Evolutionary conservation across 164 flowering plant species (phyloP).

Genomic region (Saururus chinensis): DNA sequence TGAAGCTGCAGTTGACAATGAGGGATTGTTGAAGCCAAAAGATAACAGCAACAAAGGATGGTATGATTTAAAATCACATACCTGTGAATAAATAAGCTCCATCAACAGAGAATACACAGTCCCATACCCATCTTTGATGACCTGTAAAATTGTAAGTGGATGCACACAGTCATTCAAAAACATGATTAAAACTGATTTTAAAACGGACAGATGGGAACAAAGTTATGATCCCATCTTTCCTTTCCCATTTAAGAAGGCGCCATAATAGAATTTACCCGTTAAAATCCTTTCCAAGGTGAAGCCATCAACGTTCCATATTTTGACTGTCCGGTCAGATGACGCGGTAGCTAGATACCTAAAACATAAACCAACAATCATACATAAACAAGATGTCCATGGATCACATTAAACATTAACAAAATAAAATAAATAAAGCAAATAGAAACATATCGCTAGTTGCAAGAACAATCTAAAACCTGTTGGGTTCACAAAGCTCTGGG

Average conservation of each 20-base stretch:
- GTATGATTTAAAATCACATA: slow-evolving; percentile 7
- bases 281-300: slow-evolving; percentile 81
- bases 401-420: neutral
- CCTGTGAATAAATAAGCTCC: slow-evolving; percentile 98
- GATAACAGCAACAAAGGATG: neutral
- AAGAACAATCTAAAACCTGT: slow-evolving; percentile 29
- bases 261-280: slow-evolving; percentile 29
- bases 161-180: neutral
- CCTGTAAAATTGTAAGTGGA: slow-evolving; percentile 24
- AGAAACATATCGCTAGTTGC: neutral
- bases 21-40: neutral
- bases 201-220: neutral
- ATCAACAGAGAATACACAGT: slow-evolving; percentile 90
- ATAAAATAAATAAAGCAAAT: neutral
- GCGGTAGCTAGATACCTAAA: slow-evolving; percentile 90
- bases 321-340: slow-evolving; percentile 87
- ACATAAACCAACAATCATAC: neutral
- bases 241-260: no score
- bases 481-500: slow-evolving; percentile 81
- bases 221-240: no score
- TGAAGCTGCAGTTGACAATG: slow-evolving; percentile 47
- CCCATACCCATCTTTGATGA: slow-evolving; percentile 99
- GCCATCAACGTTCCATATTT: slow-evolving; percentile 97
- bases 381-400: neutral
- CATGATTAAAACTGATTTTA: neutral